Percentiles rank a stretch among this genome's conserved stretches.
Conservation (phyloP, 129 eudicot genomes). For the Escallonia rubra region DNA sequence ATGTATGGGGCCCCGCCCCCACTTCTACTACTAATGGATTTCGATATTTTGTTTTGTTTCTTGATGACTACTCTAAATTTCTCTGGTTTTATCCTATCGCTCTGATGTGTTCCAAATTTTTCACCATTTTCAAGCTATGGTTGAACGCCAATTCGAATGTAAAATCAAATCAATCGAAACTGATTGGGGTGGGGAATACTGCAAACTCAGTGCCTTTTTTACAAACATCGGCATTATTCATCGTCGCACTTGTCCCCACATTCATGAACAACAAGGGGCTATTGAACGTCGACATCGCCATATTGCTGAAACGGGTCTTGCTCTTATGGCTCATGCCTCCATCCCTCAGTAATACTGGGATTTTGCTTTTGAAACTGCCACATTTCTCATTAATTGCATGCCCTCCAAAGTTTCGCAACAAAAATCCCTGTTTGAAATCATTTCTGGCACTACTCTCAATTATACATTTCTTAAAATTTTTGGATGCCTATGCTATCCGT, state of each 20-base stretch:
- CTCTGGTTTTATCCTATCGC: not conserved
- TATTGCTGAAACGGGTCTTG: too few species aligned
- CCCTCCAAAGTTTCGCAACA: not conserved
- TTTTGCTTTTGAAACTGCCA: not conserved
- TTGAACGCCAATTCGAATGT: not conserved
- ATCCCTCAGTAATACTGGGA: not conserved
- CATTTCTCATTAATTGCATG: not conserved
- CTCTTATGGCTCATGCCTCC: not conserved
- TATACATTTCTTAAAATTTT: not conserved
- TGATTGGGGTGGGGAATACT: not conserved
- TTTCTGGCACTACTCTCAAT: not conserved
- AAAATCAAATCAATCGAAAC: not conserved
- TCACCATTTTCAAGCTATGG: not conserved
- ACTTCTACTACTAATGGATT: not conserved
- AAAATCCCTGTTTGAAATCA: too few species aligned
- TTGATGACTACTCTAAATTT: not conserved
- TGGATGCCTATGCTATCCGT: conserved; percentile 1
- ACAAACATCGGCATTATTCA: not conserved
- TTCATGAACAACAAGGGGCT: too few species aligned
- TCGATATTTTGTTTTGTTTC: not conserved
- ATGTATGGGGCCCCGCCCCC: conserved; percentile 2
- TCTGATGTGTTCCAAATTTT: not conserved
- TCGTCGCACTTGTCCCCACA: not conserved
- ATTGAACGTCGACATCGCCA: too few species aligned
- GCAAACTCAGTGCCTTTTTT: not conserved